phyloP scores from a whole-genome alignment of 305 asterid species.

The Fraxinus floribunda region DNA sequence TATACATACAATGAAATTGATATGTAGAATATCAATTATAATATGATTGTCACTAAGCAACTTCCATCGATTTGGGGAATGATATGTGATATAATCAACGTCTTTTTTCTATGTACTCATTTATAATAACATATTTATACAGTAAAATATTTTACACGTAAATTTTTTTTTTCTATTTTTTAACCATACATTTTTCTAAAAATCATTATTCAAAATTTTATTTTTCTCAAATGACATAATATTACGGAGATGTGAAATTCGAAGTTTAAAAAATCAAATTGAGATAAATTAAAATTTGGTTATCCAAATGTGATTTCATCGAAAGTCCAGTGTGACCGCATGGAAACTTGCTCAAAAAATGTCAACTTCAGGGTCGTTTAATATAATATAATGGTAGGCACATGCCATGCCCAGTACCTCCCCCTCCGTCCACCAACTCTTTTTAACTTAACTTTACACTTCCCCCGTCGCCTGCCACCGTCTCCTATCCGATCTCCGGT shows the following conservation, averaged over 20 bases:
- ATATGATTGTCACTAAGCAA: no score
- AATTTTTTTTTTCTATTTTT: no score
- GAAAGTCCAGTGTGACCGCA: not conserved
- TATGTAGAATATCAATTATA: no score
- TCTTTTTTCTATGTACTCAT: no score
- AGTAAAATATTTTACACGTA: no score
- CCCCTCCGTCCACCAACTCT: not conserved
- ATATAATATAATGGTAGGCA: not conserved
- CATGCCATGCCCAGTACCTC: not conserved
- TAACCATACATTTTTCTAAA: no score
- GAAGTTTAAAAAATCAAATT: not conserved
- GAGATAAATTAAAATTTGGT: not conserved
- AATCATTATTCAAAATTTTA: no score
- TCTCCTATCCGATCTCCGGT: not conserved
- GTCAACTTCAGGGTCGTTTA: not conserved
- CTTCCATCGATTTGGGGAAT: no score
- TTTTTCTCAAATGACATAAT: not conserved
- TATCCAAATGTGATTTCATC: not conserved
- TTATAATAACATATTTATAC: no score
- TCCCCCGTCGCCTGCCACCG: conserved; percentile 14
- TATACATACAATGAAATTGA: not conserved
- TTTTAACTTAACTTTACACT: conserved; percentile 1
- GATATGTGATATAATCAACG: no score
- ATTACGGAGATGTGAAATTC: not conserved
- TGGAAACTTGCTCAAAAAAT: not conserved